These are phyloP conservation scores for Saccharomycopsis microspora DNA, from an alignment of 805 yeast species.

Conservation along the genomic window DNA sequence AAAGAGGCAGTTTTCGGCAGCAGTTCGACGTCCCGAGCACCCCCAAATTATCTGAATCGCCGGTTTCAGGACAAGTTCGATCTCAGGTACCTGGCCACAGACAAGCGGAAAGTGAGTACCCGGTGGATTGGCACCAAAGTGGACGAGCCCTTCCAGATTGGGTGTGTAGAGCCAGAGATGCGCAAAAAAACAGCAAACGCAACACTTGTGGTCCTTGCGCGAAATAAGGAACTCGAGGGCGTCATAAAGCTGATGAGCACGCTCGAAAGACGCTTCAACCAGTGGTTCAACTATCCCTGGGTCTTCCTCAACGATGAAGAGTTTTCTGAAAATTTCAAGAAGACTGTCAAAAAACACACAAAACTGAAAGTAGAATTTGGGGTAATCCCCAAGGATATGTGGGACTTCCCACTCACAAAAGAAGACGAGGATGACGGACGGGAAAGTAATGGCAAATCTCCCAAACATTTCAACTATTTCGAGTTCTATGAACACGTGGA, in stretches of 20 bases:
- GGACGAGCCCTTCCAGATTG: slow-evolving; percentile 17
- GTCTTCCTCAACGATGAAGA: slow-evolving; percentile 76
- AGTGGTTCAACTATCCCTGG: slow-evolving; percentile 92
- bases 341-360: slow-evolving; percentile 39
- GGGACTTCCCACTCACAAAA: slow-evolving; percentile 52
- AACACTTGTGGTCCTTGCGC: slow-evolving; percentile 70
- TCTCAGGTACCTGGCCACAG: slow-evolving; percentile 4
- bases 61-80: slow-evolving; percentile 14
- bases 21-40: not conserved
- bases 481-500: slow-evolving; percentile 44
- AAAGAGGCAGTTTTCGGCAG: not conserved
- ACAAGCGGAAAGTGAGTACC: slow-evolving; percentile 8
- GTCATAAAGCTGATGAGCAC: slow-evolving; percentile 63
- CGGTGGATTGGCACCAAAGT: slow-evolving; percentile 13
- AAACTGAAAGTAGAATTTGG: slow-evolving; percentile 66
- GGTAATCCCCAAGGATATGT: slow-evolving; percentile 38
- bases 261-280: slow-evolving; percentile 80
- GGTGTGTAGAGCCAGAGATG: slow-evolving; percentile 15
- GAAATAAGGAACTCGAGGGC: slow-evolving; percentile 73
- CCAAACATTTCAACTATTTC: slow-evolving; percentile 14
- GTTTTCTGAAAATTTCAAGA: slow-evolving; percentile 54
- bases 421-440: slow-evolving; percentile 19
- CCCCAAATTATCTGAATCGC: slow-evolving; percentile 2
- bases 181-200: slow-evolving; percentile 58
- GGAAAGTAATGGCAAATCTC: not conserved